These are phyloP conservation scores for Diplodia sapinea DNA, from an alignment of 2,329 filamentous ascomycete genomes.

Conservation along the genomic window DNA sequence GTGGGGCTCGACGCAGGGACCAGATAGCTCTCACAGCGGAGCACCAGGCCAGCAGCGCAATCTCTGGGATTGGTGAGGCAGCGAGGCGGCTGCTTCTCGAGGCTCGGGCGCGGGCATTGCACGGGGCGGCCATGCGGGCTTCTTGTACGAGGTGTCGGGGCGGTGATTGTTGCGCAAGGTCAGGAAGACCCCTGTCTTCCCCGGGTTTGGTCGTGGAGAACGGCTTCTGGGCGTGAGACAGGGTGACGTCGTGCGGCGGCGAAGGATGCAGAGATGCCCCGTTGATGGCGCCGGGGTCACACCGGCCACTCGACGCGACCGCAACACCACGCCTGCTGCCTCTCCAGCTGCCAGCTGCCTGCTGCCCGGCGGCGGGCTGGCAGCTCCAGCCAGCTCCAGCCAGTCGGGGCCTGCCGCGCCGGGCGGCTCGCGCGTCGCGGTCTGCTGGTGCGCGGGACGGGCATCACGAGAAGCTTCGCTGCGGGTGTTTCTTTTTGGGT, in stretches of 20 bases:
- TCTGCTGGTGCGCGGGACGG: background rate
- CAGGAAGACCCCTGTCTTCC: slow-evolving; percentile 2
- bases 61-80: slow-evolving; percentile 3
- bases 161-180: background rate
- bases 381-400: background rate
- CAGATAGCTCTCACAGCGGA: background rate
- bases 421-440: background rate
- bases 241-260: slow-evolving; percentile 3
- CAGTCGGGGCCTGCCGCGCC: background rate
- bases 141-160: background rate
- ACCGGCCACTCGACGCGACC: background rate
- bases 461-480: background rate
- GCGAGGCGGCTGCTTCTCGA: background rate
- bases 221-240: background rate
- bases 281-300: slow-evolving; percentile 6
- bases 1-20: slow-evolving; percentile 9
- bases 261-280: slow-evolving; percentile 1
- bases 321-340: background rate
- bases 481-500: background rate
- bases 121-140: background rate
- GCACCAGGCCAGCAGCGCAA: slow-evolving; percentile 7
- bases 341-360: too few relatives aligned
- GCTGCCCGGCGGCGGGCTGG: too few relatives aligned
- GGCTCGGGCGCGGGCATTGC: background rate
- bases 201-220: slow-evolving; percentile 21